phyloP scores from a whole-genome alignment of 2,329 filamentous ascomycete genomes.

The Neurospora sp. region DNA sequence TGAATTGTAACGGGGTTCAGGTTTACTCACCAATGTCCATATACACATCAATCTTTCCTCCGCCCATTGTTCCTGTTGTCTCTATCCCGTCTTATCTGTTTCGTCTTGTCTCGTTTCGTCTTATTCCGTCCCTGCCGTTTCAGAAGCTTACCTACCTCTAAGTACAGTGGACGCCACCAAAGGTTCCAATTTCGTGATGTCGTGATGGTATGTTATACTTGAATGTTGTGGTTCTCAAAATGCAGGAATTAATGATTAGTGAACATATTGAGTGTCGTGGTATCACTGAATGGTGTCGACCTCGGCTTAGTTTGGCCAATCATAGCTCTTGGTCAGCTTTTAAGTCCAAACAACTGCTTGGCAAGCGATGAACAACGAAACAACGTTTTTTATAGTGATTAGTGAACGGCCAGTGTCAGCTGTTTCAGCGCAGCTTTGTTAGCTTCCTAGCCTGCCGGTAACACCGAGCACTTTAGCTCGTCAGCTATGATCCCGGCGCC shows the following conservation, averaged over 20 bases:
- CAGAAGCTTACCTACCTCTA: neutral
- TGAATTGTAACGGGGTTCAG: neutral
- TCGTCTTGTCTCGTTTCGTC: neutral
- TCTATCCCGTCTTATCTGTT: neutral
- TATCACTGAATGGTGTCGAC: neutral
- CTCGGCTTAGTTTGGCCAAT: neutral
- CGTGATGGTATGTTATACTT: neutral
- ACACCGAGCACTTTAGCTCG: neutral
- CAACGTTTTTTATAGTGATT: neutral
- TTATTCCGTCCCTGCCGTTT: neutral
- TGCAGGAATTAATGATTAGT: neutral
- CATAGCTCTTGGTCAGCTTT: neutral
- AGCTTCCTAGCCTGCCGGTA: neutral
- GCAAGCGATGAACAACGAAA: neutral
- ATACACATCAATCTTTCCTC: neutral
- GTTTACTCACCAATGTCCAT: neutral
- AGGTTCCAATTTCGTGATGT: neutral
- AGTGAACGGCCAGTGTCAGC: neutral
- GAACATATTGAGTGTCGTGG: neutral
- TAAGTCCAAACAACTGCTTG: no score
- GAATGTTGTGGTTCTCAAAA: neutral
- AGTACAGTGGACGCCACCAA: neutral
- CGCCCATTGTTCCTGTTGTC: neutral
- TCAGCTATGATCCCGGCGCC: neutral
- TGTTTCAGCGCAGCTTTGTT: neutral